These are phyloP conservation scores for Talaromyces sp. DNA, from an alignment of 2,329 filamentous ascomycete species.

Conservation along the genomic window DNA sequence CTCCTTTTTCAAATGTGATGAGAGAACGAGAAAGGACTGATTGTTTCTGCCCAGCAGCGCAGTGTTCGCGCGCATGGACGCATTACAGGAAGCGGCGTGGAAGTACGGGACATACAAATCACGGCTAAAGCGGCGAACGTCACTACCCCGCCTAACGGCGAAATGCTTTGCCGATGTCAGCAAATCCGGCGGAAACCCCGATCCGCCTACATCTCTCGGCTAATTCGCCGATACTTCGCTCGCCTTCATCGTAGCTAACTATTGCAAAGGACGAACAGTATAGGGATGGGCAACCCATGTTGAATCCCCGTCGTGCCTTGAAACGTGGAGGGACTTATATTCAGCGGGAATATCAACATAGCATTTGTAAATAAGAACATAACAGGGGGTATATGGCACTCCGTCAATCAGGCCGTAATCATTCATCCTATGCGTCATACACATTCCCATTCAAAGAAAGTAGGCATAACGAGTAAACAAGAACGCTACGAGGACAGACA, in stretches of 20 bases:
- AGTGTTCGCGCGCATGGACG: not conserved
- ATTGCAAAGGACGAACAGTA: not conserved
- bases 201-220: not conserved
- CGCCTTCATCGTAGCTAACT: not conserved
- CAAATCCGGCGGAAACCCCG: not conserved
- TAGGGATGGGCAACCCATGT: not conserved
- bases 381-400: not conserved
- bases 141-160: not conserved
- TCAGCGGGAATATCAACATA: not conserved
- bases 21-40: not conserved
- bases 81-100: not conserved
- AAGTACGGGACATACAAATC: too few relatives aligned
- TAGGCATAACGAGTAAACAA: not conserved
- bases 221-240: not conserved
- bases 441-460: not conserved
- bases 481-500: not conserved
- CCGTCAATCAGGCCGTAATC: not conserved
- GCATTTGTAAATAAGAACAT: not conserved
- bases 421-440: not conserved
- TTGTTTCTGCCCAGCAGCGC: not conserved
- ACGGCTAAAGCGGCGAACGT: not conserved
- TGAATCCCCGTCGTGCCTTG: not conserved
- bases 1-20: too few relatives aligned
- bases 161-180: slow-evolving; percentile 13
- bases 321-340: not conserved